phyloP scores from a whole-genome alignment of 257 asterid species.

The Echites panduratus region DNA sequence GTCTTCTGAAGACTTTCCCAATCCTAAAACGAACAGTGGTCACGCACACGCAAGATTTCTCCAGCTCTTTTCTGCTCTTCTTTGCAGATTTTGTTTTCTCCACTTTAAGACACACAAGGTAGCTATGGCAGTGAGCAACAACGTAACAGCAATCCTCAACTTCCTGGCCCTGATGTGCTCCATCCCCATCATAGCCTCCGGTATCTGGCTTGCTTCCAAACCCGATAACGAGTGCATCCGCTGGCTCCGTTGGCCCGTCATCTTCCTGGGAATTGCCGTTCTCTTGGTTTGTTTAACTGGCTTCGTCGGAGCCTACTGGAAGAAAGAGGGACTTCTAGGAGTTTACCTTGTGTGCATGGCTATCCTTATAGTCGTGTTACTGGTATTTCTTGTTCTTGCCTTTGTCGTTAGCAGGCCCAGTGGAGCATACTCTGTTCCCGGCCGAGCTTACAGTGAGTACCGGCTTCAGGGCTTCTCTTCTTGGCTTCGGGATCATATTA shows the following conservation, averaged over 20 bases:
- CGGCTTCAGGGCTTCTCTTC: conserved; percentile 61
- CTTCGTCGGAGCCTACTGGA: conserved; percentile 82
- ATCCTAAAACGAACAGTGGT: background rate
- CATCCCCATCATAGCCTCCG: conserved; percentile 79
- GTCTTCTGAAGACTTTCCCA: background rate
- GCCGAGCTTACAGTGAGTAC: conserved; percentile 53
- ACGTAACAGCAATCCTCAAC: conserved; percentile 73
- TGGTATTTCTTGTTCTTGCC: conserved; percentile 63
- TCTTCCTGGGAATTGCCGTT: conserved; percentile 62
- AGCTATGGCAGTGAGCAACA: conserved; percentile 82
- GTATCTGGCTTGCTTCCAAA: conserved; percentile 83
- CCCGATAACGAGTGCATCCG: conserved; percentile 94
- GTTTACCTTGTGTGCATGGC: conserved; percentile 80
- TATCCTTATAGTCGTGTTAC: conserved; percentile 67
- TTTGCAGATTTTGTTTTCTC: background rate
- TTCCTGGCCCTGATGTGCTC: conserved; percentile 88
- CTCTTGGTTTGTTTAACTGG: conserved; percentile 64
- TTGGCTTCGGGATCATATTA: conserved; percentile 73
- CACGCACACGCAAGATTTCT: background rate
- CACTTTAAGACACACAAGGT: background rate
- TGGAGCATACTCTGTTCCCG: conserved; percentile 61
- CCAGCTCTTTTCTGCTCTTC: background rate
- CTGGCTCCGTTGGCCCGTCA: conserved; percentile 95
- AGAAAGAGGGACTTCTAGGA: conserved; percentile 67
- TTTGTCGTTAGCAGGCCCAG: conserved; percentile 71